Base-by-base conservation (phyloP, 345 rosid genomes). In the Durio zibethinus region DNA sequence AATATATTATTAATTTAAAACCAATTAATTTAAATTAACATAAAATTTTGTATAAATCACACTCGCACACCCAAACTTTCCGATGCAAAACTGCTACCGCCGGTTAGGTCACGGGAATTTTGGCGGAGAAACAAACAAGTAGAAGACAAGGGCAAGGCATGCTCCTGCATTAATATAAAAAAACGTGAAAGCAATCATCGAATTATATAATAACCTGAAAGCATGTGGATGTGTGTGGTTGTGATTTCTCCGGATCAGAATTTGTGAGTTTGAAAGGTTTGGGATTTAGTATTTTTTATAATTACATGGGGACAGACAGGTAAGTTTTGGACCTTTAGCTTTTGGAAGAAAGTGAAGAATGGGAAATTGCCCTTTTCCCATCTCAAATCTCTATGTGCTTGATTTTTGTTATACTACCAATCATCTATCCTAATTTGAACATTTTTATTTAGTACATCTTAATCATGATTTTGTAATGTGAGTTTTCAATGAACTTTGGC, bases 321-420 rank as follows among this genome's bases (percentile, higher is more conserved):
- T 57, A 74, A 40, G 62, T 72, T 52, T 72, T 50, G 75, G 45
- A 72, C 40, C 62, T 52, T 29, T 33, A 3, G 77, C 76, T 74
- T 60, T 74, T 74, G 67, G 56, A 42, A 47, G 68, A 60, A 74
- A 74, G 77, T 27, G 76, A 73, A 36, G 53, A 23, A 27, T 54
- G 76, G 35, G 76, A 53, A 73, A 65, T 74, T 59, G 59, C 77
- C 29, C 47, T 23, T 59, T 27, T 21, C 74, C 61, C 74, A 25
- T 48, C 61, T 72, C 45, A 31, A 48, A 69, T 45, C 43, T 61
- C 66, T 62, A 62, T 62, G 43, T 18, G 10, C 4, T 33, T 61
- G n/a, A 29, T 31, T 29, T 56, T 21, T 23, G 4, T 56, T 56
- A 9, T 21, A 56, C 38, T 2, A 36, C 5, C 4, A 2, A 33